phyloP scores from a whole-genome alignment of 305 asterid genomes.

The Fraxinus velutina region DNA sequence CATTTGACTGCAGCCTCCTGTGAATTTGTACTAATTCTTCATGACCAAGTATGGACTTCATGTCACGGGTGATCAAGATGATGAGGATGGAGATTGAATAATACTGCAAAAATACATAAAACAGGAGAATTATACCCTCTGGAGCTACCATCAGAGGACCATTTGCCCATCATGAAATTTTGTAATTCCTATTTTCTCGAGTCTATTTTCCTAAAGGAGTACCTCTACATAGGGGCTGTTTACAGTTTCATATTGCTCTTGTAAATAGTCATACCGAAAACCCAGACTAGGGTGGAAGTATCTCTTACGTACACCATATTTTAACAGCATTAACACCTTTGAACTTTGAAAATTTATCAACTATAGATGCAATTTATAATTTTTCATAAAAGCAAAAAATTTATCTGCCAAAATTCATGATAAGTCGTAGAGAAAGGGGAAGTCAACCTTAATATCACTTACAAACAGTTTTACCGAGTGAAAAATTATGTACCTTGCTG shows the following conservation, averaged over 20 bases:
- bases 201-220: slow-evolving; percentile 21
- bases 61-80: slow-evolving; percentile 13
- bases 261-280: slow-evolving; percentile 13
- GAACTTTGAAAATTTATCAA: neutral
- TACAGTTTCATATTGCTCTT: neutral
- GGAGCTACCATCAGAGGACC: slow-evolving; percentile 13
- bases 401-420: neutral
- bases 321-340: neutral
- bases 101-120: slow-evolving; percentile 3
- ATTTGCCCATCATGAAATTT: neutral
- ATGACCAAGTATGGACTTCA: slow-evolving; percentile 11
- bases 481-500: slow-evolving; percentile 27
- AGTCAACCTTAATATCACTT: neutral
- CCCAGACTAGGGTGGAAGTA: slow-evolving; percentile 8
- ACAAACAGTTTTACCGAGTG: slow-evolving; percentile 12
- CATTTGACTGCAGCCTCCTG: slow-evolving; percentile 45
- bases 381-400: neutral
- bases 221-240: neutral
- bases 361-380: neutral
- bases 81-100: slow-evolving; percentile 6
- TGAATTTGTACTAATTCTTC: slow-evolving; percentile 42
- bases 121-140: neutral
- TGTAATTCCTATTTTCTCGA: slow-evolving; percentile 6
- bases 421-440: neutral
- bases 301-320: slow-evolving; percentile 11